Evolutionary conservation across 495 filamentous ascomycete species (phyloP), one percentile per base, ranked within the genome.

Genomic region (Extremus antarcticus): DNA sequence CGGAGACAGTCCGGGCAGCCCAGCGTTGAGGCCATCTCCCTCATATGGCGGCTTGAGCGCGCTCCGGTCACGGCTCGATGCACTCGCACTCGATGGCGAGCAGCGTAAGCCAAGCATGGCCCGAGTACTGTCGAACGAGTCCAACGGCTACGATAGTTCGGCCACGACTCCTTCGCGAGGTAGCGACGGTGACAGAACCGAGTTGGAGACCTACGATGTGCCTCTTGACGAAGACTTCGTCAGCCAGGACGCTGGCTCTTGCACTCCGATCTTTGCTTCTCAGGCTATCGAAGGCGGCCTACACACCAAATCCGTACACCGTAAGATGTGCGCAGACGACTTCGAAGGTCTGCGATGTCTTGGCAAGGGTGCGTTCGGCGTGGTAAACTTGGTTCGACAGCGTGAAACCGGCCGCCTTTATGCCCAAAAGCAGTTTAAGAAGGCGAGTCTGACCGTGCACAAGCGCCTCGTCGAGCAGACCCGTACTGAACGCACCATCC

Each of bases 361-460:
- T 35, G 92, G 92, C 24, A 98, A 97, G 65, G 92, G 92, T 56
- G 87, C 90, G 2, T 98, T 88, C 66, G 92, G 92, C 19, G 95
- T 90, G 1, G 92, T 98, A 15, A 66, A 95, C 43, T 77, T 98
- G 11, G 92, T 98, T 57, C 91, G 88, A 65, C 90, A 98, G 66
- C 79, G 76, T 38, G 66, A 81, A 19, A 96, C 90, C 0, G 90
- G 90, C 17, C 86, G 88, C 43, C 80, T 98, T 2, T 98, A 86
- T 65, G 94, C 92, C 1, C 92, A 98, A 74, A 98, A 98, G 73
- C 94, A 97, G 73, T 90, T 98, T 71, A 87, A 89, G 65, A 98
- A 98, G 67, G 92, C 92, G 0, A 91, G 88, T 0, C 71, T 97
- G 41, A 85, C 87, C 4, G 87, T 96, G 11, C 87, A 92, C 69